Evolutionary conservation across 129 eudicot genomes (phyloP), one percentile per base, ranked within the genome.

Genomic region (Flaveria linearis): DNA sequence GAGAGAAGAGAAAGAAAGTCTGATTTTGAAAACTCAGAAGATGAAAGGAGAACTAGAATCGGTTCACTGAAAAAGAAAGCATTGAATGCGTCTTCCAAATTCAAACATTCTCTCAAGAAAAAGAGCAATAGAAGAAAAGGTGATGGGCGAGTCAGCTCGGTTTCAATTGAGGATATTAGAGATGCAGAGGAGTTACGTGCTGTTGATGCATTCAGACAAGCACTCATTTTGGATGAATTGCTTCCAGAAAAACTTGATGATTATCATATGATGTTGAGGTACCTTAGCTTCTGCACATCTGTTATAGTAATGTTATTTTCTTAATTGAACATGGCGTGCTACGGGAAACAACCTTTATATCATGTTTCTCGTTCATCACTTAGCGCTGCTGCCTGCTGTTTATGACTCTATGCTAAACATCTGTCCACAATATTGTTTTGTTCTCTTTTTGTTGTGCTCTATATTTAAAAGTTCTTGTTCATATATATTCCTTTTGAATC

Each of bases 251-350:
- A 90, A 65, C 85, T 75, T 47, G 98, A 93, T 87, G 98, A 93
- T 82, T 93, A 93, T 84, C 95, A 90, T 71, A 85, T 90, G 89
- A 86, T 90, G 95, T 84, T 93, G 85, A 93, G 98, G 98, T 92
- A 71, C 22, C 61, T 7, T 51, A 20, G 14, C 58, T 73, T 74
- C 51, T 47, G 20, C 67, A 52, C 43, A 33, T 71, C 58, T 57
- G 26, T 13, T 76, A 53, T 64, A 64, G 51, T 64, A 36, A 25
- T 58, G 58, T 18, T 3, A 4, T 41, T 73, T 55, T 18, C 14
- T n/a, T 47, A 26, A 46, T 3, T 51, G 56, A 51, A 51, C 56
- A 51, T 15, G 56, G 0, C 56, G 5, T 51, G 18, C 56, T 5
- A 15, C 58, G 1, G 22, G 58, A 52, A 52, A 52, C 58, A 16